Conservation (phyloP, 225 moss, liverwort and hornwort genomes). For the Antitrichia curtipendula region DNA sequence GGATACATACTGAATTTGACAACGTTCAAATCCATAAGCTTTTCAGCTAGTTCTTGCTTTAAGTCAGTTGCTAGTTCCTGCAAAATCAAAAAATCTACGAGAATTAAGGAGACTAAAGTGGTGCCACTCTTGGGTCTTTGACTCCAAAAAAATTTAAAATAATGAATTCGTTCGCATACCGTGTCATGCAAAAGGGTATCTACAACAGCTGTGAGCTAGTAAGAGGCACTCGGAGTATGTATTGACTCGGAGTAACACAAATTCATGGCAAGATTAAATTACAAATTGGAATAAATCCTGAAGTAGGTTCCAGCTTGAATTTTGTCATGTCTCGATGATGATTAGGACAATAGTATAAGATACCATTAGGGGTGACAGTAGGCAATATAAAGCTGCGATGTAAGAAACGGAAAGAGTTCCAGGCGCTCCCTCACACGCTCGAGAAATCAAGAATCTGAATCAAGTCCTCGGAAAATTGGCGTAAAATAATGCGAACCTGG, state of each 20-base stretch:
- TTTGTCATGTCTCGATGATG: neutral
- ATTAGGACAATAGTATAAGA: neutral
- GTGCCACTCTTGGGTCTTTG: neutral
- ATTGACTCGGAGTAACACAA: neutral
- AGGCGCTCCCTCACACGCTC: neutral
- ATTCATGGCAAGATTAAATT: neutral
- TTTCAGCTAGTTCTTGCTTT: conserved; percentile 76
- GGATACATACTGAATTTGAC: conserved; percentile 73
- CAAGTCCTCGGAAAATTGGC: neutral
- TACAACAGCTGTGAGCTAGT: neutral
- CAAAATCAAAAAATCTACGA: neutral
- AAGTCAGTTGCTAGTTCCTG: conserved; percentile 66
- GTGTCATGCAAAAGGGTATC: neutral
- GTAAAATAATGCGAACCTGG: conserved; percentile 37
- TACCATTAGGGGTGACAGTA: neutral
- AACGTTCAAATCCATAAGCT: conserved; percentile 72
- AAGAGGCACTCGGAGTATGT: neutral
- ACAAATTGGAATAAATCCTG: neutral
- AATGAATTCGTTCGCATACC: neutral
- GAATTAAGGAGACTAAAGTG: neutral
- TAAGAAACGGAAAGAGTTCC: neutral
- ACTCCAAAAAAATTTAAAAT: neutral
- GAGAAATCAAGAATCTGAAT: neutral
- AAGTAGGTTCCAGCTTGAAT: neutral
- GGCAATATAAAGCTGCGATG: neutral